Base-by-base conservation (phyloP, 2,329 filamentous ascomycete species). In the Plectosphaerella sp. region DNA sequence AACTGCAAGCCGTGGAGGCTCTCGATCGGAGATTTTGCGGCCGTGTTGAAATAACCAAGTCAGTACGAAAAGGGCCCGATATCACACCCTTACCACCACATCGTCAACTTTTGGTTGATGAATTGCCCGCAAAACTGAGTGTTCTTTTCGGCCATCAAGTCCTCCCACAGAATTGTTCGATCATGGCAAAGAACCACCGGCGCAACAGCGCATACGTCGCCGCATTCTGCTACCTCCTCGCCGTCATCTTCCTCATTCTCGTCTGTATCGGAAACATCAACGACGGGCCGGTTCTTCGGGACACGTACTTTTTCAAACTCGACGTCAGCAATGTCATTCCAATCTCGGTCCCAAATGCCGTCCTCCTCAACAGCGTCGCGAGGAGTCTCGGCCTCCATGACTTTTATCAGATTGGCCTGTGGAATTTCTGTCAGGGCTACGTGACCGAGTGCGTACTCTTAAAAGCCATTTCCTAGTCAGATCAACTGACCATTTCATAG, bases 391-490 rank as follows among this genome's bases (percentile, higher is more conserved):
- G 92, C 28, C 78, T 97, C 47, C 91, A 96, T 67, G 93, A 97
- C 69, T 97, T 96, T 71, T 97, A 97, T 70, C 88, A 91, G 62
- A 88, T 96, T 25, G 92, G 92, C 6, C 72, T 97, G 41, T 97
- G 93, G 93, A 87, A 86, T 54, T 96, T 88, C 68, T 97, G 93
- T 69, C 89, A 96, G 67, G 92, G 92, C 18, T 95, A 92, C 68
- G 75, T 82, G 52, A 78, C 81, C 60, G 76, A 86, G 70, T 81
- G 65, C 51, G 76, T 66, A n/a, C n/a, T n/a, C n/a, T n/a, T n/a
- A n/a, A n/a, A n/a, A n/a, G 15, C 9, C 15, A 18, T 20, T 20
- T 10, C 39, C n/a, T n/a, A n/a, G n/a, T n/a, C n/a, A n/a, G n/a
- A n/a, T n/a, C n/a, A n/a, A 14, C 18, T 41, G 18, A 80, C 84